These are phyloP conservation scores for Citrullus amarus DNA, from an alignment of 306 rosid species.

Conservation along the genomic window DNA sequence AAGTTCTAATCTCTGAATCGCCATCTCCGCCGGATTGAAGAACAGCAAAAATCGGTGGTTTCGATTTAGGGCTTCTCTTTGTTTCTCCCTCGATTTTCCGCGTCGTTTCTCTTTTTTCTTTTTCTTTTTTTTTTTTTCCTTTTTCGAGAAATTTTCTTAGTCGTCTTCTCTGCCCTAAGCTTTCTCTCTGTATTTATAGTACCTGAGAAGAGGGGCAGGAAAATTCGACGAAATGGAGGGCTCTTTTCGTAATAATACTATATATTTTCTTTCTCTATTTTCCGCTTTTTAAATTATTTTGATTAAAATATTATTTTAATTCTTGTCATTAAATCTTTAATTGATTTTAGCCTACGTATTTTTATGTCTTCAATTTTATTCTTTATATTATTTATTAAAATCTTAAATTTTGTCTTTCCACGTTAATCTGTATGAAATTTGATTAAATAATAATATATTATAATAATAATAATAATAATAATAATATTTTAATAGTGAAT, in stretches of 20 bases:
- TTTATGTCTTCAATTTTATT: too few species aligned
- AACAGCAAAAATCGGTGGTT: not conserved
- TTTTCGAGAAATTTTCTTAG: not conserved
- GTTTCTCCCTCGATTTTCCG: not conserved
- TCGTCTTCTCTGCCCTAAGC: not conserved
- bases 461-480: too few species aligned
- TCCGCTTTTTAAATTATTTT: too few species aligned
- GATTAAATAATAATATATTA: too few species aligned
- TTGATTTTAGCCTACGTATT: too few species aligned
- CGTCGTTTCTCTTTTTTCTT: not conserved
- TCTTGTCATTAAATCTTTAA: too few species aligned
- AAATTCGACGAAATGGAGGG: not conserved
- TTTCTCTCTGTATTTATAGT: not conserved
- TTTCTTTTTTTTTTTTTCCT: not conserved
- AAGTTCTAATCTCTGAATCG: constrained; percentile 46
- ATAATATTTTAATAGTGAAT: too few species aligned
- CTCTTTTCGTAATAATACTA: not conserved
- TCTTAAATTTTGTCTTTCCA: too few species aligned
- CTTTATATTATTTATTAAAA: too few species aligned
- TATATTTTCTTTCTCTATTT: too few species aligned
- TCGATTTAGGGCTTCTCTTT: not conserved
- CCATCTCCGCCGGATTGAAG: constrained; percentile 19
- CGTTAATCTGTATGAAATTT: too few species aligned
- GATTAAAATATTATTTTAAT: not conserved
- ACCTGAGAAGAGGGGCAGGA: not conserved